Evolutionary conservation across 192 early-diverging fungal genomes (phyloP).

Genomic region (Backusella tuberculispora): DNA sequence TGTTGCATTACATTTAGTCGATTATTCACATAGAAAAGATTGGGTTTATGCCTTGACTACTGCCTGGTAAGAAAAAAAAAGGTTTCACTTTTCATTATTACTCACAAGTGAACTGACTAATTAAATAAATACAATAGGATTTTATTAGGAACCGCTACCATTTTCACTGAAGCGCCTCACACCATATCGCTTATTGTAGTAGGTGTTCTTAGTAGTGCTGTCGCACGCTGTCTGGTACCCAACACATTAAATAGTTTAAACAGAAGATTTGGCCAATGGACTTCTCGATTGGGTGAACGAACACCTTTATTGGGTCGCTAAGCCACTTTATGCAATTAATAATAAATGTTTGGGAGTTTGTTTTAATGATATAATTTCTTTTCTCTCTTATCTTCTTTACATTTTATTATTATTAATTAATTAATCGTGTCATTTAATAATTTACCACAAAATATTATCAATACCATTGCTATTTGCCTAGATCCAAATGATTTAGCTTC

Average conservation of each 20-base stretch:
- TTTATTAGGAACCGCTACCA: slow-evolving; percentile 18
- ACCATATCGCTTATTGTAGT: slow-evolving; percentile 34
- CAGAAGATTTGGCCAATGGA: slow-evolving; percentile 31
- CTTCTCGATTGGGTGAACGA: slow-evolving; percentile 37
- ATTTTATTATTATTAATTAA: background rate
- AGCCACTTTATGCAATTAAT: background rate
- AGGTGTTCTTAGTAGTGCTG: slow-evolving; percentile 39
- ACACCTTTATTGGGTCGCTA: slow-evolving; percentile 32
- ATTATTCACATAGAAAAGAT: slow-evolving; percentile 43
- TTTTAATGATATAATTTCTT: background rate
- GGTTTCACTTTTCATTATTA: background rate
- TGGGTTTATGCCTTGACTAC: slow-evolving; percentile 40
- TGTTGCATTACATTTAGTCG: slow-evolving; percentile 27
- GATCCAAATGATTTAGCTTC: background rate
- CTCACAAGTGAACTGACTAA: background rate
- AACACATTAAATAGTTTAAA: slow-evolving; percentile 25
- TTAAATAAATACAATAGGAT: slow-evolving; percentile 24
- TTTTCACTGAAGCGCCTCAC: slow-evolving; percentile 26
- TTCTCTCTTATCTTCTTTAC: background rate
- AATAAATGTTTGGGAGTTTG: background rate
- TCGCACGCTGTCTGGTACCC: slow-evolving; percentile 36
- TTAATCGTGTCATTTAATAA: background rate
- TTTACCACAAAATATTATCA: background rate
- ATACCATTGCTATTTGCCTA: background rate
- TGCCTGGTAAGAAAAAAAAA: slow-evolving; percentile 30